Evolutionary conservation across 179 eudicot genomes (phyloP).

Genomic region (Vitellaria paradoxa): DNA sequence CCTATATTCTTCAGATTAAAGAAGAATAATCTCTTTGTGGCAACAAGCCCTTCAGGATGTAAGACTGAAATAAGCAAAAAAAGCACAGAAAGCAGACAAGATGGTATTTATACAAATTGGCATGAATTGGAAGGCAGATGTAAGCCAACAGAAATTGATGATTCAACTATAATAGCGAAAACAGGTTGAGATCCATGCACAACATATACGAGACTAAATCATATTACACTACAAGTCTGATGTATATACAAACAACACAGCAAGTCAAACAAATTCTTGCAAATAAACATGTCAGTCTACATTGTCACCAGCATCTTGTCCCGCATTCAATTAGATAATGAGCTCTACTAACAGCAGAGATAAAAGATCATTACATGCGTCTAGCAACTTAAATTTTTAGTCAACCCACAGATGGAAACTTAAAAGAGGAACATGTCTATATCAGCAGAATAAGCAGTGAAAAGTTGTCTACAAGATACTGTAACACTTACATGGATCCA

Average conservation of each 20-base stretch:
- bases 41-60: background rate
- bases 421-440: background rate
- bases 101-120: background rate
- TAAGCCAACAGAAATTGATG: background rate
- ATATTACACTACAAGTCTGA: background rate
- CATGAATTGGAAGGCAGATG: background rate
- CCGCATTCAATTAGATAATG: background rate
- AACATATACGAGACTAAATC: background rate
- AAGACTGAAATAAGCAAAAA: background rate
- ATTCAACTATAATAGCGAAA: background rate
- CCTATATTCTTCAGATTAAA: background rate
- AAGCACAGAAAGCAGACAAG: background rate
- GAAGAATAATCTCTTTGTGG: background rate
- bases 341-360: background rate
- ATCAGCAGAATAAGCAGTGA: background rate
- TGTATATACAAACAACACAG: background rate
- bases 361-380: too few species aligned
- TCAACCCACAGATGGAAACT: background rate
- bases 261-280: background rate
- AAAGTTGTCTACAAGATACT: background rate
- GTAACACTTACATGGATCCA: constrained; percentile 90
- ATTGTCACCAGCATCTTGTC: background rate
- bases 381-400: background rate
- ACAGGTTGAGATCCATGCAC: background rate
- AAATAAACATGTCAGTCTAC: background rate